phyloP scores from a whole-genome alignment of 2,329 filamentous ascomycete species.

The Alternaria solani region DNA sequence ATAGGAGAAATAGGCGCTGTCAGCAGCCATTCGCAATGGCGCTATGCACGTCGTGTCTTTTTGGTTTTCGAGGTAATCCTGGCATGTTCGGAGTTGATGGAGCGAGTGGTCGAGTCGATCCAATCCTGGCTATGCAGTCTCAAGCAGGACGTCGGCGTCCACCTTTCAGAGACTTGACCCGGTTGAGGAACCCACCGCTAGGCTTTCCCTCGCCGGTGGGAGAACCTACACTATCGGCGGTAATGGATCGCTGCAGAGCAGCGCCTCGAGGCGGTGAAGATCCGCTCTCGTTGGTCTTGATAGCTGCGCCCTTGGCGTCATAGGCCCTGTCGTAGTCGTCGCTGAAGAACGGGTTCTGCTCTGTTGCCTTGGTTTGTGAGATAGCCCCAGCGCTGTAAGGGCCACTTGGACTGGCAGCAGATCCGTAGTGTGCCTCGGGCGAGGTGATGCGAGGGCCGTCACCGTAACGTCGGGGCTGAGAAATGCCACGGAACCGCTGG shows the following conservation, averaged over 20 bases:
- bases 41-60: constrained; percentile 2
- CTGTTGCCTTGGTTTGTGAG: constrained; percentile 47
- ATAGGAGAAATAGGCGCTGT: constrained; percentile 23
- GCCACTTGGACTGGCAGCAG: constrained; percentile 39
- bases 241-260: constrained; percentile 41
- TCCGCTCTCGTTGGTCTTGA: constrained; percentile 58
- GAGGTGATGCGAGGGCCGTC: constrained; percentile 50
- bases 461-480: constrained; percentile 69
- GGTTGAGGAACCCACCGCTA: constrained; percentile 45
- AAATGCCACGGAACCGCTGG: constrained; percentile 87
- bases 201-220: constrained; percentile 36
- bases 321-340: constrained; percentile 74
- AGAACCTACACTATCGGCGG: constrained; percentile 42
- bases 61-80: not conserved
- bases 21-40: not conserved
- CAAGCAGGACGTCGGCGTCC: constrained; percentile 45
- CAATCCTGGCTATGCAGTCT: constrained; percentile 8
- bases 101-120: not conserved
- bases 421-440: constrained; percentile 63
- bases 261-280: constrained; percentile 43
- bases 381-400: constrained; percentile 53
- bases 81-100: not conserved
- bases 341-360: constrained; percentile 80
- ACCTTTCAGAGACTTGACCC: constrained; percentile 51
- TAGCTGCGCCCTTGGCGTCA: constrained; percentile 68